Evolutionary conservation across 345 rosid genomes (phyloP), one percentile per base, ranked within the genome.

Genomic region (Rhodamnia argentea): DNA sequence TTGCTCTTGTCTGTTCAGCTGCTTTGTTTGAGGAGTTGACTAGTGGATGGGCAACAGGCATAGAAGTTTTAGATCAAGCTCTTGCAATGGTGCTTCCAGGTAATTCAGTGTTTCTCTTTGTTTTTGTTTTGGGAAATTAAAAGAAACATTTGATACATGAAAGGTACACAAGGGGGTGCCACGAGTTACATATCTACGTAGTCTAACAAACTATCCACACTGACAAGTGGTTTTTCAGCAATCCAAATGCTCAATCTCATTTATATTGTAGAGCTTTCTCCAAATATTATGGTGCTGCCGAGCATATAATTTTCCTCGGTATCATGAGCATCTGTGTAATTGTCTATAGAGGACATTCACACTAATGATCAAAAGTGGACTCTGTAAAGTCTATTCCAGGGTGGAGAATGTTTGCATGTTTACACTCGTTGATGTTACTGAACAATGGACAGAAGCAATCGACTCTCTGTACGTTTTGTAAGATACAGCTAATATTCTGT

Each of bases 81-180:
- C 91, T 96, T 47, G 85, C 87, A 40, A 93, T 92, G 94, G 96
- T 95, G 86, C 96, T 96, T 92, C 99, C 99, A 92, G 98, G 98
- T 96, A 88, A 86, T 85, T 54, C 74, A 44, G 11, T 52, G 9
- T 55, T 15, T 57, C 59, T 44, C 56, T 84, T 23, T 44, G 70
- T 18, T 1, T 10, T 18, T 70, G 20, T 37, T 10, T 32, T 40
- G 12, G 78, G 47, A 32, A 16, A 37, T 32, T 32, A 32, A 37
- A 18, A 32, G 78, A 47, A 70, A 29, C 18, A 9, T 70, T 16
- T 70, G 12, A 9, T 70, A 70, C 26, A 37, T 1, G 26, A 9
- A 70, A 70, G 81, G 24, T 70, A 70, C 81, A 18, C 81, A 37
- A 70, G 81, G 47, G 78, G 81, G 26, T 70, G 47, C 76, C 20